A percentile compares a stretch with the other conserved stretches of the same genome.
Evolutionary conservation across 257 asterid species (phyloP).

Genomic region (Fraxinus anomala): DNA sequence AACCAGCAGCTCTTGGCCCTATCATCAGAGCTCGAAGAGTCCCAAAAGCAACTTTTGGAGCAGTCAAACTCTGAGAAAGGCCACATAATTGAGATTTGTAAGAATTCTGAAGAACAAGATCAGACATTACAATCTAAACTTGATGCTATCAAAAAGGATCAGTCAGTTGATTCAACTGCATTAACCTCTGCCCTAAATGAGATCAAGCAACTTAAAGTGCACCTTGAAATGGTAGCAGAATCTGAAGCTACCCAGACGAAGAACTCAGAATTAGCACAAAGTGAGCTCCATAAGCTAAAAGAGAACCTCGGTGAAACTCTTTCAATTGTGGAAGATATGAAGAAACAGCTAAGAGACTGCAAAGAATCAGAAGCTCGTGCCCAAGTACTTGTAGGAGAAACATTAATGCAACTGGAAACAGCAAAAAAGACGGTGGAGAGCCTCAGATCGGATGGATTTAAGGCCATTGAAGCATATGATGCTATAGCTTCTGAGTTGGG

Average conservation of each 20-base stretch:
- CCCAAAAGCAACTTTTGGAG: slow-evolving; percentile 41
- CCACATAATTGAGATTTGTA: slow-evolving; percentile 17
- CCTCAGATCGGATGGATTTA: slow-evolving; percentile 61
- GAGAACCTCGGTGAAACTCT: slow-evolving; percentile 51
- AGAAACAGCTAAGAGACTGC: slow-evolving; percentile 49
- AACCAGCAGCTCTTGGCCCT: slow-evolving; percentile 55
- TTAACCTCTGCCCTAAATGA: slow-evolving; percentile 52
- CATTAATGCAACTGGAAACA: slow-evolving; percentile 67
- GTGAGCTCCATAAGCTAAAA: slow-evolving; percentile 53
- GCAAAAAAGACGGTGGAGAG: slow-evolving; percentile 60
- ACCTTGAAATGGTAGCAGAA: slow-evolving; percentile 56
- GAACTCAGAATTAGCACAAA: slow-evolving; percentile 44
- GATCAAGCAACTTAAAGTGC: slow-evolving; percentile 57
- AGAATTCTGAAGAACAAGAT: slow-evolving; percentile 33
- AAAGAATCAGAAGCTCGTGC: slow-evolving; percentile 73
- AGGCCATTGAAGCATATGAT: slow-evolving; percentile 46
- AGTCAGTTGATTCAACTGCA: no score
- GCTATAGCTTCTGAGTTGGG: slow-evolving; percentile 59
- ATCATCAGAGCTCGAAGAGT: slow-evolving; percentile 59
- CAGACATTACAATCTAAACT: slow-evolving; percentile 11
- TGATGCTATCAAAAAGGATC: no score
- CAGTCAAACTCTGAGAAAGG: slow-evolving; percentile 30
- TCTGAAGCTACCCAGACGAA: slow-evolving; percentile 55
- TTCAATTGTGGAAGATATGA: slow-evolving; percentile 63
- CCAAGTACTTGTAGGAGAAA: slow-evolving; percentile 53